Conservation (phyloP, 2,329 filamentous ascomycete genomes). For the Cercospora zeae-maydis region DNA sequence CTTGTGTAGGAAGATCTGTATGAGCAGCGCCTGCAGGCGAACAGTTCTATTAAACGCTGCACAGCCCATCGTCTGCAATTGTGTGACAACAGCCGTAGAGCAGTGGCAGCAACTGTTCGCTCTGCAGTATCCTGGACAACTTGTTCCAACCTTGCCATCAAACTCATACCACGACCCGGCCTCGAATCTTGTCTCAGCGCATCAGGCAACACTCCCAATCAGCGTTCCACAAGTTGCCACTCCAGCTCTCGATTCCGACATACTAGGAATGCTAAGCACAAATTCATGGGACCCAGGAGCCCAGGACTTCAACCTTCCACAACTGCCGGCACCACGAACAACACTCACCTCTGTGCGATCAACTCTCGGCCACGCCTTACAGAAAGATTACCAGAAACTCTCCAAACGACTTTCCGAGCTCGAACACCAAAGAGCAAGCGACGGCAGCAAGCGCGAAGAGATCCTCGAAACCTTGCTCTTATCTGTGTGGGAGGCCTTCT, state of each 20-base stretch:
- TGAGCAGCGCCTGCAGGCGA: not conserved
- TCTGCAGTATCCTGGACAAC: not conserved
- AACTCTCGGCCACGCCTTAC: not conserved
- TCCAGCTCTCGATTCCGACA: not conserved
- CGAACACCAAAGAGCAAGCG: not conserved
- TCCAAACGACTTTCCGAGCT: not conserved
- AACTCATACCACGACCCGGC: not conserved
- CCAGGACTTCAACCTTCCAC: not conserved
- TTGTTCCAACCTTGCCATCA: not conserved
- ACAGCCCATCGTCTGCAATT: not conserved
- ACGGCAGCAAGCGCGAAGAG: not conserved
- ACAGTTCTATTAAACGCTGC: not conserved
- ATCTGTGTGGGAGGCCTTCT: not conserved
- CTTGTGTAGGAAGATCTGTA: not conserved
- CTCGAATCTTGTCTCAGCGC: not conserved
- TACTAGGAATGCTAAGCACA: not conserved
- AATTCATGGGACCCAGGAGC: not conserved
- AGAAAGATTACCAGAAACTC: not conserved
- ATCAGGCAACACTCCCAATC: not conserved
- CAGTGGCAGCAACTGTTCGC: not conserved
- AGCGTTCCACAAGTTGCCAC: not conserved
- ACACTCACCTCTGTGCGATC: not conserved
- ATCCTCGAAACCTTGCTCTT: not conserved
- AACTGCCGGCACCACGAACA: not conserved
- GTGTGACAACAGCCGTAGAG: not conserved